Percentiles rank a stretch among this genome's conserved stretches.
These are phyloP conservation scores for Camellia lanceoleosa DNA, from an alignment of 148 eudicot species.

Conservation along the genomic window DNA sequence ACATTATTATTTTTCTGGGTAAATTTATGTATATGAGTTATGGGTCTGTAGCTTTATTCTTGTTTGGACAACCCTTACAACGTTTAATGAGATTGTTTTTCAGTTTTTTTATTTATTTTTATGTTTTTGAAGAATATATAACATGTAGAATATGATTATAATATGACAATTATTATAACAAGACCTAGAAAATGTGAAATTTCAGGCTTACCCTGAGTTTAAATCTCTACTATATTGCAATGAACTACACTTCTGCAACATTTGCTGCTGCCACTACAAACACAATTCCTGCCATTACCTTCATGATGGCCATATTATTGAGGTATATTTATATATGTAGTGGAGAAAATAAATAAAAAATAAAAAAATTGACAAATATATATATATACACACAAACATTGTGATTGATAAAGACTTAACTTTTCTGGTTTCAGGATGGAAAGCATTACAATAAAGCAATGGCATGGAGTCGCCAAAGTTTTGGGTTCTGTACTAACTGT, in stretches of 20 bases:
- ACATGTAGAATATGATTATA: not conserved
- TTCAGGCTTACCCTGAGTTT: slow-evolving; percentile 30
- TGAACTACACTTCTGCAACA: slow-evolving; percentile 27
- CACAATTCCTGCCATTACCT: slow-evolving; percentile 34
- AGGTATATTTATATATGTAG: slow-evolving; percentile 13
- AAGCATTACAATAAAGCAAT: slow-evolving; percentile 22
- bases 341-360: not conserved
- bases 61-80: no score
- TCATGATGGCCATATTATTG: slow-evolving; percentile 28
- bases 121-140: no score
- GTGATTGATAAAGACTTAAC: no score
- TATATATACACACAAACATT: no score
- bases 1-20: no score
- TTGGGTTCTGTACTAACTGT: slow-evolving; percentile 31
- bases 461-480: slow-evolving; percentile 36
- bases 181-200: not conserved
- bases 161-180: no score
- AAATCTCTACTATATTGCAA: slow-evolving; percentile 25
- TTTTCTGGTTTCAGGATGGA: slow-evolving; percentile 28
- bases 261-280: slow-evolving; percentile 31
- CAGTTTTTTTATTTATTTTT: no score
- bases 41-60: no score
- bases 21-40: no score
- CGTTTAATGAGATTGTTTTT: no score
- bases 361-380: not conserved